Conservation (phyloP, 257 asterid genomes). For the Solanum paucissectum region DNA sequence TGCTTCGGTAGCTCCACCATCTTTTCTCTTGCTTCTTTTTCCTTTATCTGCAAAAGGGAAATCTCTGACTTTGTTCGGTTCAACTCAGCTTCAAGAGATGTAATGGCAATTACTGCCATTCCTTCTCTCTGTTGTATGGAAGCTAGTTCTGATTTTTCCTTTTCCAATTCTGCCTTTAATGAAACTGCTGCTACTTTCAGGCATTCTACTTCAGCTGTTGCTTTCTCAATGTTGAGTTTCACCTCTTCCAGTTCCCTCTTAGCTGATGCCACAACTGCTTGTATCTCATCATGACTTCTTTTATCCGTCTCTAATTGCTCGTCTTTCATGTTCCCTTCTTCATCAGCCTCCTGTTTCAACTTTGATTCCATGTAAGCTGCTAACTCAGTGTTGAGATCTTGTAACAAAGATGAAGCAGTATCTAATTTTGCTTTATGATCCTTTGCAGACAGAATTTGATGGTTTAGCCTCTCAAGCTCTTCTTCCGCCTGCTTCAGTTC, state of each 20-base stretch:
- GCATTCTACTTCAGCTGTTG: slow-evolving; percentile 28
- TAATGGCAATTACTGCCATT: slow-evolving; percentile 48
- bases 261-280: slow-evolving; percentile 39
- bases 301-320: slow-evolving; percentile 27
- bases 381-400: slow-evolving; percentile 58
- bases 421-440: slow-evolving; percentile 59
- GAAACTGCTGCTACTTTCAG: slow-evolving; percentile 43
- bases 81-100: slow-evolving; percentile 59
- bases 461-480: slow-evolving; percentile 50
- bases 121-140: slow-evolving; percentile 52
- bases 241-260: slow-evolving; percentile 69
- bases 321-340: slow-evolving; percentile 18
- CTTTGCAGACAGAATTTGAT: slow-evolving; percentile 38
- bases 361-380: slow-evolving; percentile 72
- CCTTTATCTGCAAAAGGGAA: slow-evolving; percentile 23
- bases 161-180: slow-evolving; percentile 37
- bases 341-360: slow-evolving; percentile 21
- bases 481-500: slow-evolving; percentile 63
- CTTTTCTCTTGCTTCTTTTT: slow-evolving; percentile 43
- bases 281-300: slow-evolving; percentile 37
- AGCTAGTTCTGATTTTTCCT: slow-evolving; percentile 36
- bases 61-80: slow-evolving; percentile 37
- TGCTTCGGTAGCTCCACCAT: slow-evolving; percentile 44
- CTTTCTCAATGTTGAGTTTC: slow-evolving; percentile 46
- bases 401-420: slow-evolving; percentile 42